Evolutionary conservation across 208 protist genomes (phyloP), one percentile per base, ranked within the genome.

Genomic region (Porcisia deanei): DNA sequence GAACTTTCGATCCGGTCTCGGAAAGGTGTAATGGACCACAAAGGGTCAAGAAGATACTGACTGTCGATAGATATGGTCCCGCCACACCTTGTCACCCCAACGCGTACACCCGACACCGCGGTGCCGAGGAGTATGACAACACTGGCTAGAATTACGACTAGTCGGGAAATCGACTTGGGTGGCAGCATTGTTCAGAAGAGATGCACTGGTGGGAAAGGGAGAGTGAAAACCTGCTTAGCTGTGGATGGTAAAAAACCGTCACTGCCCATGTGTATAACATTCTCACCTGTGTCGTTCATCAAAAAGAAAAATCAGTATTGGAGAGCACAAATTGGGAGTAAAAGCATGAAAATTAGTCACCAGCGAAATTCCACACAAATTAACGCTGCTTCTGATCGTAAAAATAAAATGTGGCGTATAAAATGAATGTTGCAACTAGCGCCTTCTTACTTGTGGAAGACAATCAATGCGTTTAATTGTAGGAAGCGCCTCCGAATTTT

Each of bases 21-120:
- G 53, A 77, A 80, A 0, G 80, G 68, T 37, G 70, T 54, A 43
- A 85, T 47, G 9, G 83, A 86, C 89, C 87, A 94, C 45, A 83
- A 47, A 7, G 84, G 82, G 53, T 84, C 84, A 14, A 86, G 39
- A 16, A 86, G 45, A 69, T 83, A 89, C 41, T 84, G 84, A 61
- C 89, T 91, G 68, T 94, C 89, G 18, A 90, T 89, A 1, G 87
- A 85, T 61, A 94, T 86, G 14, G 67, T 89, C 34, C 81, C 84
- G 14, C 83, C 83, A 49, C 89, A 91, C n/a, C 66, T 67, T 25
- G 83, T 54, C 3, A 68, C 52, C 0, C 60, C 89, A 67, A 91
- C 77, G 16, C 68, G 43, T 9, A 85, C 75, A 57, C 54, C 68
- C 0, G n/a, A 52, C 10, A 34, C 41, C 14, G 37, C n/a, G 7